Conservation (phyloP, 108 stramenopile species). For the Poteriospumella lacustris region DNA sequence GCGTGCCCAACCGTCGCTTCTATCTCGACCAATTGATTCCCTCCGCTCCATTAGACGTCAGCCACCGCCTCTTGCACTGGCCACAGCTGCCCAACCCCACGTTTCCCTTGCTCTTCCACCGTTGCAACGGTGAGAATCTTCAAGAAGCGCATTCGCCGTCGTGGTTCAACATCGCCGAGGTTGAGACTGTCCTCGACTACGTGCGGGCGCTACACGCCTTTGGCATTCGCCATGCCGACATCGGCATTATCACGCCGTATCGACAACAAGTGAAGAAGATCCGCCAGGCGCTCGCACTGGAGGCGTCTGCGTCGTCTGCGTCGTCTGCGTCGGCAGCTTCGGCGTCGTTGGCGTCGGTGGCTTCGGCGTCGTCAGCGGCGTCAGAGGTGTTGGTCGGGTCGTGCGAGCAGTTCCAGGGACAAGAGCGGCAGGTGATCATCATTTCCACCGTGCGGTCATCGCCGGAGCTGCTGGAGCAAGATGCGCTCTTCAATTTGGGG, state of each 20-base stretch:
- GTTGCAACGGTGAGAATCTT: not conserved
- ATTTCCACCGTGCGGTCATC: conserved; percentile 22
- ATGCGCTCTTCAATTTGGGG: not conserved
- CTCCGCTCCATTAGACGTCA: not conserved
- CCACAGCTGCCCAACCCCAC: not conserved
- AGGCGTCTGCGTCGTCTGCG: not conserved
- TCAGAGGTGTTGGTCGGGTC: not conserved
- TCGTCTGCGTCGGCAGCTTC: too few species aligned
- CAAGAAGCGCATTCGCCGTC: not conserved
- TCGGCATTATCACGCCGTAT: conserved; percentile 25
- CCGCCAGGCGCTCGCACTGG: not conserved
- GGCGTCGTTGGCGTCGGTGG: too few species aligned
- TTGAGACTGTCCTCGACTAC: not conserved
- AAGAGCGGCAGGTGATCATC: conserved; percentile 13
- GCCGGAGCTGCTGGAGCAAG: not conserved
- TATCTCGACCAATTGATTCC: conserved; percentile 12
- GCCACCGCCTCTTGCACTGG: not conserved
- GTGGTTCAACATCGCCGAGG: conserved; percentile 15
- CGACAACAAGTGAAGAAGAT: conserved; percentile 1
- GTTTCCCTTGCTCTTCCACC: conserved; percentile 14
- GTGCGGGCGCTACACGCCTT: not conserved
- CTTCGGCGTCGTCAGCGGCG: too few species aligned
- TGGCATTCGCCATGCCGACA: not conserved
- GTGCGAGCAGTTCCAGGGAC: conserved; percentile 24
- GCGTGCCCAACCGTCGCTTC: conserved; percentile 1